Evolutionary conservation across 2,329 filamentous ascomycete genomes (phyloP).

Genomic region (Aureobasidium lini): DNA sequence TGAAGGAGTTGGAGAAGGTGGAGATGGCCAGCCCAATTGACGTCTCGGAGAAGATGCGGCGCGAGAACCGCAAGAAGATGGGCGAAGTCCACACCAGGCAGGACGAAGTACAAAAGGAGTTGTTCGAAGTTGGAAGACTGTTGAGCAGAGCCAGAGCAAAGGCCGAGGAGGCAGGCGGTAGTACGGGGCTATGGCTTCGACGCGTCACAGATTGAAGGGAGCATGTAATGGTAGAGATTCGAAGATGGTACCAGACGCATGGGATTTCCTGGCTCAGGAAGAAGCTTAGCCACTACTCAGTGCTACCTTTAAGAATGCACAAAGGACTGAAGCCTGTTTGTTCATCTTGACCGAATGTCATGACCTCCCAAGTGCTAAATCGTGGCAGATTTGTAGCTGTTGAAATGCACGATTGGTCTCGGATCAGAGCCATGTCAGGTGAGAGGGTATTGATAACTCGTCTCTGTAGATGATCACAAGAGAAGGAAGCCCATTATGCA

Average conservation of each 20-base stretch:
- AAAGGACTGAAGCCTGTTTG: too few relatives aligned
- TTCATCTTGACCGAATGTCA: too few relatives aligned
- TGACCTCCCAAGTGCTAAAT: too few relatives aligned
- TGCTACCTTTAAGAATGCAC: too few relatives aligned
- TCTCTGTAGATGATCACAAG: too few relatives aligned
- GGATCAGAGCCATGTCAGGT: too few relatives aligned
- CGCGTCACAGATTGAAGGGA: conserved; percentile 53
- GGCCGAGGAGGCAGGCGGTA: conserved; percentile 51
- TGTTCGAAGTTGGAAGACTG: conserved; percentile 70
- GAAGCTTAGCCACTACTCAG: too few relatives aligned
- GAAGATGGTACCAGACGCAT: background rate
- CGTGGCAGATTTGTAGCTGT: too few relatives aligned
- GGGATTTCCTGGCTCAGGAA: too few relatives aligned
- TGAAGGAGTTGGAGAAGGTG: conserved; percentile 69
- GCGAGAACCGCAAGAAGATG: conserved; percentile 55
- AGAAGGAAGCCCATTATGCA: too few relatives aligned
- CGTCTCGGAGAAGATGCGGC: conserved; percentile 52
- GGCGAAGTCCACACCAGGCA: conserved; percentile 59
- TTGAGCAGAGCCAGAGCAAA: conserved; percentile 70
- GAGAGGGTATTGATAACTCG: too few relatives aligned
- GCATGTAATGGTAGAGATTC: background rate
- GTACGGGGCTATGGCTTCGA: conserved; percentile 68
- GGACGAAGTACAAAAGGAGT: conserved; percentile 64
- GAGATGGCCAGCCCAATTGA: conserved; percentile 61
- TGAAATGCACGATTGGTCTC: too few relatives aligned